Conservation (phyloP, 2,329 filamentous ascomycete species). For the Tolypocladium sp. region DNA sequence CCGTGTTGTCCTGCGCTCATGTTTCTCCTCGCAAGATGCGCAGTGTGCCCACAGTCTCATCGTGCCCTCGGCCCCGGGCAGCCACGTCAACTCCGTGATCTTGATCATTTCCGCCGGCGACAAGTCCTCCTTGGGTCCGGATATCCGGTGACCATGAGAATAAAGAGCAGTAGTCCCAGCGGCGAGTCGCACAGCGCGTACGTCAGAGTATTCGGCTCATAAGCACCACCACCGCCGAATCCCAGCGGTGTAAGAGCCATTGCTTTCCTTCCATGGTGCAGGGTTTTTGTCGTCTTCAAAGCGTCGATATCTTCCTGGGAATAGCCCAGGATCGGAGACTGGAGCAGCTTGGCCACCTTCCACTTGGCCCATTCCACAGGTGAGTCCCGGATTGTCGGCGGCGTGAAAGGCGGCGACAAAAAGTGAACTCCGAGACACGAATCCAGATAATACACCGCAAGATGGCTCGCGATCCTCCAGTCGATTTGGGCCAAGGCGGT, state of each 20-base stretch:
- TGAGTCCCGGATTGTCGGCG: conserved; percentile 35
- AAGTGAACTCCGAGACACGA: conserved; percentile 53
- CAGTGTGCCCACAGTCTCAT: conserved; percentile 47
- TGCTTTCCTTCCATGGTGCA: conserved; percentile 4
- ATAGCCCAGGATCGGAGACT: conserved; percentile 46
- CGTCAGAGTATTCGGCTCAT: conserved; percentile 44
- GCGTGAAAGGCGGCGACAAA: conserved; percentile 43
- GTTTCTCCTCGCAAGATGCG: conserved; percentile 18
- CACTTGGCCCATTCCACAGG: conserved; percentile 46
- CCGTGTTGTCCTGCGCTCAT: conserved; percentile 9
- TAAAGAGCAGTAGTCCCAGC: conserved; percentile 45
- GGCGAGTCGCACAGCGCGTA: conserved; percentile 57
- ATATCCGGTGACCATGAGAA: conserved; percentile 33
- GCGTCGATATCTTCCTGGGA: conserved; percentile 39
- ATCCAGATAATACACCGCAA: conserved; percentile 37
- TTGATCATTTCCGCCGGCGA: conserved; percentile 47
- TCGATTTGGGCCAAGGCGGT: conserved; percentile 40
- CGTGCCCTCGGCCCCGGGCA: conserved; percentile 54
- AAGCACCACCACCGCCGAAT: conserved; percentile 18
- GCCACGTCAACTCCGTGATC: conserved; percentile 53
- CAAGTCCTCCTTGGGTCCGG: conserved; percentile 31
- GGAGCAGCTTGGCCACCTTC: conserved; percentile 40
- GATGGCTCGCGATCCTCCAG: conserved; percentile 35
- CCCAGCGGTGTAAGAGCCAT: conserved; percentile 14
- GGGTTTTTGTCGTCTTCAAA: conserved; percentile 16